Percentiles rank a stretch among this genome's conserved stretches.
Conservation (phyloP, 192 early-diverging fungal genomes). For the Gaertneriomyces semiglobifer region DNA sequence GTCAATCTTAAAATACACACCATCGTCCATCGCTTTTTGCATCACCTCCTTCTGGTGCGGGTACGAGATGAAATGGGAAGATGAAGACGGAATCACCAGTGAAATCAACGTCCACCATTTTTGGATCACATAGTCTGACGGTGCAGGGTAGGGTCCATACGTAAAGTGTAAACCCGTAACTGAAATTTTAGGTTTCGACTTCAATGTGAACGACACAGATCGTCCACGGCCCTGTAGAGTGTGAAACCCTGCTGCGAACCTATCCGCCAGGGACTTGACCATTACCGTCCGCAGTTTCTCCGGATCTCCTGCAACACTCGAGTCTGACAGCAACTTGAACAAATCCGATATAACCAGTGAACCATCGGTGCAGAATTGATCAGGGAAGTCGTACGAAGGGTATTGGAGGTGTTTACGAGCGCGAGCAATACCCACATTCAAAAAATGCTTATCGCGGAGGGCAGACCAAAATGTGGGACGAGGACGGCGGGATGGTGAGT, state of each 20-base stretch:
- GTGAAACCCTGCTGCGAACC: constrained; percentile 24
- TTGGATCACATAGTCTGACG: constrained; percentile 38
- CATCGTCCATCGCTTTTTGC: constrained; percentile 38
- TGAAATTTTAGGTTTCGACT: constrained; percentile 12
- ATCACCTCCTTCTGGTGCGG: constrained; percentile 39
- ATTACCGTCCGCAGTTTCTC: constrained; percentile 23
- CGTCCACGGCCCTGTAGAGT: constrained; percentile 9
- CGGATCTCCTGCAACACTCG: constrained; percentile 3
- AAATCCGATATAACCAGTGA: constrained; percentile 6
- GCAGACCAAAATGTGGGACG: constrained; percentile 31
- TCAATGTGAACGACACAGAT: constrained; percentile 8
- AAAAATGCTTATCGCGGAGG: constrained; percentile 38
- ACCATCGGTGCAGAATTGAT: constrained; percentile 32
- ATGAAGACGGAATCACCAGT: constrained; percentile 35
- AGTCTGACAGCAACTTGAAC: constrained; percentile 21
- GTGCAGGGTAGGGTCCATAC: constrained; percentile 46
- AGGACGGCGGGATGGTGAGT: constrained; percentile 15
- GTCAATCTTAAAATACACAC: constrained; percentile 36
- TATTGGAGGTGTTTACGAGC: constrained; percentile 31
- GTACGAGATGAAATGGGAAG: constrained; percentile 27
- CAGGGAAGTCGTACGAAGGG: constrained; percentile 37
- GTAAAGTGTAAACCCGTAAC: constrained; percentile 38
- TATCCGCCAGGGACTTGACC: constrained; percentile 21
- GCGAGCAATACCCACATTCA: constrained; percentile 30
- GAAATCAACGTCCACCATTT: constrained; percentile 41